Conservation (phyloP, 2,329 filamentous ascomycete species). For the Beauveria australis region DNA sequence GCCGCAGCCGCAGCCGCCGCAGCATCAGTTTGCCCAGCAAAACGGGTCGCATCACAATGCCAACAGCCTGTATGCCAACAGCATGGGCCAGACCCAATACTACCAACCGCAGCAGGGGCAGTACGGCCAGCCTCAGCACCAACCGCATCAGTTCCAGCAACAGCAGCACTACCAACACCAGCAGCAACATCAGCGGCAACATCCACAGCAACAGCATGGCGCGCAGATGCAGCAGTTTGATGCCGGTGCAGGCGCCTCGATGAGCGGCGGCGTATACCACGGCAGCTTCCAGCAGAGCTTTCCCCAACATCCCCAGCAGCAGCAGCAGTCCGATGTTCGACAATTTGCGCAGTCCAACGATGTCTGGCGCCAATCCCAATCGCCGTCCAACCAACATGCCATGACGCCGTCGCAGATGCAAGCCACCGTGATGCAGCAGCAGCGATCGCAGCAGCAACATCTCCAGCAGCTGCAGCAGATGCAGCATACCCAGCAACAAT, state of each 20-base stretch:
- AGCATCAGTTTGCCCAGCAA: constrained; percentile 17
- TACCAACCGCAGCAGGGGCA: constrained; percentile 20
- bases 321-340: neutral
- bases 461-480: constrained; percentile 22
- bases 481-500: constrained; percentile 22
- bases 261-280: neutral
- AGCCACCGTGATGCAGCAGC: constrained; percentile 14
- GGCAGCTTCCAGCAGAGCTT: neutral
- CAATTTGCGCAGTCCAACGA: constrained; percentile 4
- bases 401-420: constrained; percentile 19
- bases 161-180: constrained; percentile 8
- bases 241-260: neutral
- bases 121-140: constrained; percentile 17
- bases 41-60: constrained; percentile 13
- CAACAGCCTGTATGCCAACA: constrained; percentile 19
- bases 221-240: constrained; percentile 6
- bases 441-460: constrained; percentile 18
- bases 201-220: constrained; percentile 16
- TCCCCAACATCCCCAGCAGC: constrained; percentile 7
- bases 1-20: constrained; percentile 19
- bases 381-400: constrained; percentile 8
- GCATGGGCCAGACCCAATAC: constrained; percentile 12
- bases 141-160: constrained; percentile 16
- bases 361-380: constrained; percentile 7
- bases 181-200: constrained; percentile 14